Percentiles rank a stretch among this genome's conserved stretches.
Evolutionary conservation across 495 filamentous ascomycete genomes (phyloP).

Genomic region (Penicillium manginii): DNA sequence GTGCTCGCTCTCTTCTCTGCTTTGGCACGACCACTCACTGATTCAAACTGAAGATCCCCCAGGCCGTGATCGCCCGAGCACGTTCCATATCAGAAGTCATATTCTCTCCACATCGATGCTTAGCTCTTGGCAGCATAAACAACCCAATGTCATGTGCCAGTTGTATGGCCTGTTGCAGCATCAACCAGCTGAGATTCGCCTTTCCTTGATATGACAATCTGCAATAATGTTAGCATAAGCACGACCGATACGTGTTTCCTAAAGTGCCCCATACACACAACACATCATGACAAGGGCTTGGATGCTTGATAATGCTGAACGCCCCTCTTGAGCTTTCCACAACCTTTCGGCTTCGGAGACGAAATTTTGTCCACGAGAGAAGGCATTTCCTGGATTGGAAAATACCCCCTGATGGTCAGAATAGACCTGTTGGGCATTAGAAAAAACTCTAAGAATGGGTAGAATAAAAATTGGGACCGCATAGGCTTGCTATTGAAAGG

Average conservation of each 20-base stretch:
- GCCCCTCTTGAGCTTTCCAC: conserved; percentile 41
- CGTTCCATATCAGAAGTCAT: conserved; percentile 25
- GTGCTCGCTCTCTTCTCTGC: not conserved
- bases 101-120: conserved; percentile 11
- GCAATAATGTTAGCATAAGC: not conserved
- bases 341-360: conserved; percentile 39
- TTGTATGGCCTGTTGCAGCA: conserved; percentile 40
- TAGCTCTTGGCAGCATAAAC: conserved; percentile 24
- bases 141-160: conserved; percentile 38
- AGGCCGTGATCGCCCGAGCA: conserved; percentile 32
- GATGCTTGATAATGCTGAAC: conserved; percentile 34
- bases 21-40: conserved; percentile 26
- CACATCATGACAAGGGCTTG: conserved; percentile 45
- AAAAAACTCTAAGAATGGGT: no score
- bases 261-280: conserved; percentile 33
- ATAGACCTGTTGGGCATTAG: no score
- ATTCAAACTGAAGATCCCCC: conserved; percentile 40
- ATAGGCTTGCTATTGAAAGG: conserved; percentile 32
- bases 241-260: not conserved
- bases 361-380: conserved; percentile 38
- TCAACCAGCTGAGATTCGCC: conserved; percentile 32
- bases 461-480: no score
- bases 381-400: conserved; percentile 17
- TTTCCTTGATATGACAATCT: conserved; percentile 39
- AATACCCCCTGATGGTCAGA: no score